phyloP scores from a whole-genome alignment of 2,329 filamentous ascomycete genomes.

The Tolypocladium nubicola region DNA sequence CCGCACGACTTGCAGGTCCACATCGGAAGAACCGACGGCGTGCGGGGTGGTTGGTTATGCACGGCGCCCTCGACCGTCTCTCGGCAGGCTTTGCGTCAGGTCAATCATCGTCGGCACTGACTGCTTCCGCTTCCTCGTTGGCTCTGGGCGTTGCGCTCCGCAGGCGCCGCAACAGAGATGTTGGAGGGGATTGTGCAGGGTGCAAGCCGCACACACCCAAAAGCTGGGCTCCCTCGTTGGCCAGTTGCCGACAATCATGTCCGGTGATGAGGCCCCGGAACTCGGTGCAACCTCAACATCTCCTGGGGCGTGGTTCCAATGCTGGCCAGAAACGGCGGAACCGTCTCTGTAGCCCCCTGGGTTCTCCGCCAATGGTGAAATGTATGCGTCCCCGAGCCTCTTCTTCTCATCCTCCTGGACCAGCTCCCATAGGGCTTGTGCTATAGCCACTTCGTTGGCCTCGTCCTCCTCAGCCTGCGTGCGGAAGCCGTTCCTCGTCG shows the following conservation, averaged over 20 bases:
- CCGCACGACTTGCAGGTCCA: constrained; percentile 45
- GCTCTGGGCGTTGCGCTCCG: constrained; percentile 27
- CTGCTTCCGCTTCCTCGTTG: constrained; percentile 6
- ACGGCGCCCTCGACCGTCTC: constrained; percentile 5
- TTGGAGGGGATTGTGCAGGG: constrained; percentile 40
- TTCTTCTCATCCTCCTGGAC: constrained; percentile 61
- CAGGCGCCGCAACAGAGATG: constrained; percentile 49
- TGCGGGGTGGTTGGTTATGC: background rate
- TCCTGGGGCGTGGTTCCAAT: constrained; percentile 2
- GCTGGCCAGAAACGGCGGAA: constrained; percentile 14
- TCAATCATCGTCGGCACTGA: constrained; percentile 16
- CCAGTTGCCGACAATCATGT: background rate
- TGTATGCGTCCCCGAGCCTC: constrained; percentile 45
- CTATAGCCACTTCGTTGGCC: constrained; percentile 78
- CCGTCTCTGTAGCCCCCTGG: constrained; percentile 35
- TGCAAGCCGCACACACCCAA: constrained; percentile 48
- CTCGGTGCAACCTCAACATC: background rate
- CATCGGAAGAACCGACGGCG: constrained; percentile 14
- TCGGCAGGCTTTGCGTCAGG: constrained; percentile 21
- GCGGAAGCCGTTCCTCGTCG: constrained; percentile 62
- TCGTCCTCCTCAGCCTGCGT: constrained; percentile 83
- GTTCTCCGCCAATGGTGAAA: constrained; percentile 36
- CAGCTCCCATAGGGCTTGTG: constrained; percentile 75
- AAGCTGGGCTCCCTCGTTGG: constrained; percentile 7
- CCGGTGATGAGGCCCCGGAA: background rate